phyloP scores from a whole-genome alignment of 2,329 filamentous ascomycete species.

The Teratosphaeria gauchensis region DNA sequence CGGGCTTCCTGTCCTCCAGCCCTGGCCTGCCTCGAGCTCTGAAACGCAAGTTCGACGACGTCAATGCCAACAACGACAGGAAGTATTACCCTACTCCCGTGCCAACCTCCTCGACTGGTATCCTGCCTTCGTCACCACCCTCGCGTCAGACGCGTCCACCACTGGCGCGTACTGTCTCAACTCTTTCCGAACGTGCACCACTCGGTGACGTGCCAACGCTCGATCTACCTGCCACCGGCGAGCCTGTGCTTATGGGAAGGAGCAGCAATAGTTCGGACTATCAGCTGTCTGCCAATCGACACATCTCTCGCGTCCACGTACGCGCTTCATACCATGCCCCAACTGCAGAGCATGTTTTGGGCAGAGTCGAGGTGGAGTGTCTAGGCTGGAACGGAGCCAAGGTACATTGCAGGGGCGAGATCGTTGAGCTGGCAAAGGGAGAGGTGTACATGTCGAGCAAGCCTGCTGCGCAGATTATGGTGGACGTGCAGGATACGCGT shows the following conservation, averaged over 20 bases:
- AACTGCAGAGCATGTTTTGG: slow-evolving; percentile 55
- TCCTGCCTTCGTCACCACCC: slow-evolving; percentile 69
- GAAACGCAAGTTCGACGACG: slow-evolving; percentile 53
- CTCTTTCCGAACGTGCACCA: slow-evolving; percentile 68
- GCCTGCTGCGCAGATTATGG: slow-evolving; percentile 79
- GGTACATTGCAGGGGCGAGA: slow-evolving; percentile 79
- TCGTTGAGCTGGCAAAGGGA: slow-evolving; percentile 77
- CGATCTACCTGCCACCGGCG: slow-evolving; percentile 70
- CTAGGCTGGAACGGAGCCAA: slow-evolving; percentile 93
- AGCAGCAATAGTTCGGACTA: slow-evolving; percentile 94
- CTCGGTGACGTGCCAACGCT: slow-evolving; percentile 75
- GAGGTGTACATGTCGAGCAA: slow-evolving; percentile 87
- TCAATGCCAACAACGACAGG: slow-evolving; percentile 33
- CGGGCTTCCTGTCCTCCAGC: slow-evolving; percentile 61
- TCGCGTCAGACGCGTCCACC: slow-evolving; percentile 40
- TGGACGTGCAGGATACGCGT: slow-evolving; percentile 87
- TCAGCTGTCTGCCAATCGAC: slow-evolving; percentile 81
- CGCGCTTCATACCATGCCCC: slow-evolving; percentile 74
- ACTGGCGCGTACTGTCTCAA: slow-evolving; percentile 50
- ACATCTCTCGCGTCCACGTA: slow-evolving; percentile 89
- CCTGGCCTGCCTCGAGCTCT: slow-evolving; percentile 55
- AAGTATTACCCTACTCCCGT: slow-evolving; percentile 84
- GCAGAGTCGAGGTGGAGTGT: slow-evolving; percentile 80
- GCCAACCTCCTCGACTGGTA: slow-evolving; percentile 86
- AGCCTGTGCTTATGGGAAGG: slow-evolving; percentile 75